Evolutionary conservation across 2,329 filamentous ascomycete species (phyloP), one percentile per base, ranked within the genome.

Genomic region (Chaetomium sp.): DNA sequence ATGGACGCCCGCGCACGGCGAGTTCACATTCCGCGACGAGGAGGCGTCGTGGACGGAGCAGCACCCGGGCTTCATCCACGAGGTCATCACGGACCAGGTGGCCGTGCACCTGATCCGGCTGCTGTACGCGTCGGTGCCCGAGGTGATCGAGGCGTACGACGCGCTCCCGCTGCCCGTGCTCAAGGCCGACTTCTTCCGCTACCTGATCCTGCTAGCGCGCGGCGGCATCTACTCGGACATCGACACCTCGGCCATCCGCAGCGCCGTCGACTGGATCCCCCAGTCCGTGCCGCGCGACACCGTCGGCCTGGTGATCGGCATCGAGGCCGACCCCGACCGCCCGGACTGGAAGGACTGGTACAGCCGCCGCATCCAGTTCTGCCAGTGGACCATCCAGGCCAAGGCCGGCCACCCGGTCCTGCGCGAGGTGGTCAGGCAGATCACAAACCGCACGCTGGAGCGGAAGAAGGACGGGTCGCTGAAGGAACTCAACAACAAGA

Each of bases 341-440:
- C 85, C 87, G 3, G 95, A 99, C 76, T 99, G 95, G 95, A 85
- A 87, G 42, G 82, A 97, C 1, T 98, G 94, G 95, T 99, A 98
- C 81, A 95, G 92, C 68, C 90, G 95, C 65, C 87, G 94, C 68
- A 93, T 99, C 67, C 95, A 98, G 76, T 98, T 99, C 78, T 99
- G 95, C 79, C 95, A 99, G 77, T 99, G 95, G 95, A 99, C 95
- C 1, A 97, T 99, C 68, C 94, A 98, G 78, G 82, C 91, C 64
- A 99, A 99, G 78, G 90, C 94, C 0, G 95, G 95, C 12, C 95
- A 99, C 75, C 95, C 95, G 0, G 87, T 97, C 13, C 84, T 99
- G 65, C 87, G 93, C 67, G 92, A 97, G 67, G 86, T 97, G 66
- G 92, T 99, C 35, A 83, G 90, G 16, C 90, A 88, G 70, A 93